Evolutionary conservation across 2,329 filamentous ascomycete species (phyloP).

Genomic region (Coniochaeta sp.): DNA sequence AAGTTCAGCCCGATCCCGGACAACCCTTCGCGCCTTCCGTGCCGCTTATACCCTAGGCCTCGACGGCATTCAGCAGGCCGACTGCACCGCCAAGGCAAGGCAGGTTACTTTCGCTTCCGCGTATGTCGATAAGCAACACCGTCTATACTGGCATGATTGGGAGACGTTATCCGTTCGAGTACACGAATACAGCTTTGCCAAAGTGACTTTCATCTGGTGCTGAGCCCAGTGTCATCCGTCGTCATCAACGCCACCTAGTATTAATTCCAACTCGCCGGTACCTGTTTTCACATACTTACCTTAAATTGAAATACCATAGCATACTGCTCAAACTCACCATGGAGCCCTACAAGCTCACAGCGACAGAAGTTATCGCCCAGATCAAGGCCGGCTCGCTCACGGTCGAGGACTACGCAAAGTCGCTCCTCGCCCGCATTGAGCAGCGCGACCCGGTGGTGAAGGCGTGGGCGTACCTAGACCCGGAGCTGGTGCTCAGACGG

Average conservation of each 20-base stretch:
- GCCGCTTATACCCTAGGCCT: not conserved
- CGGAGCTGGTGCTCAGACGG: conserved; percentile 36
- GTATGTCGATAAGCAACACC: too few relatives aligned
- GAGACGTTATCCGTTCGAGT: not conserved
- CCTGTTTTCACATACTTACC: too few relatives aligned
- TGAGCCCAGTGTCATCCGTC: not conserved
- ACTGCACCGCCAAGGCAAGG: too few relatives aligned
- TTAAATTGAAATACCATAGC: too few relatives aligned
- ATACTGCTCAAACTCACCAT: not conserved
- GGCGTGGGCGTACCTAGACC: conserved; percentile 43
- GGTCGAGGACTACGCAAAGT: conserved; percentile 39
- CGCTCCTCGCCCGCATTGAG: conserved; percentile 37
- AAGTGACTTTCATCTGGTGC: too few relatives aligned
- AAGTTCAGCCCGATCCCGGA: not conserved
- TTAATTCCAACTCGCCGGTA: too few relatives aligned
- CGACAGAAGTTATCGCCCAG: not conserved
- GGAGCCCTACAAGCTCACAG: conserved; percentile 1
- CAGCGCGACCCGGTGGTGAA: conserved; percentile 35
- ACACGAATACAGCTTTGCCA: too few relatives aligned
- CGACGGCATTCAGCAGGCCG: not conserved
- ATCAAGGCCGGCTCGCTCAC: conserved; percentile 16
- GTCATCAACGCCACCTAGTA: not conserved
- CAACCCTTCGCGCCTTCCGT: not conserved
- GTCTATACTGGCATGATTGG: too few relatives aligned
- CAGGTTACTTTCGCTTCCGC: too few relatives aligned